Evolutionary conservation across 2,329 filamentous ascomycete genomes (phyloP).

Genomic region (Cercospora canescens): DNA sequence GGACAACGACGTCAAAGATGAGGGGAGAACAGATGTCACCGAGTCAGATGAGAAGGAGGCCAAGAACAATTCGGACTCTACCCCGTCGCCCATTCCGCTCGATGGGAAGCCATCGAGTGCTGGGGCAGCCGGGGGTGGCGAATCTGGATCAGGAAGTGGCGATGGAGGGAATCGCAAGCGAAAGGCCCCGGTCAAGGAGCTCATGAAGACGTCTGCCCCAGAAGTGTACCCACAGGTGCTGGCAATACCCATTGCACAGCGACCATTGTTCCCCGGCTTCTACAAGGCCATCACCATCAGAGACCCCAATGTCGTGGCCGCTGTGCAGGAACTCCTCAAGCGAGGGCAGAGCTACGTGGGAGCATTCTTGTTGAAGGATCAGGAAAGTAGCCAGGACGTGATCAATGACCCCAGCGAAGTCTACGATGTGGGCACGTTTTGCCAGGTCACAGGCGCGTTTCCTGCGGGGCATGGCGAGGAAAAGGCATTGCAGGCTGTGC

Average conservation of each 20-base stretch:
- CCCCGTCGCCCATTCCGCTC: conserved; percentile 52
- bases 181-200: conserved; percentile 66
- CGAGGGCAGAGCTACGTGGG: conserved; percentile 96
- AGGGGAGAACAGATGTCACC: conserved; percentile 42
- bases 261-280: conserved; percentile 93
- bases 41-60: conserved; percentile 44
- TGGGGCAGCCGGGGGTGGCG: conserved; percentile 51
- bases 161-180: conserved; percentile 70
- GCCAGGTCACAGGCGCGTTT: conserved; percentile 95
- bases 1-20: conserved; percentile 43
- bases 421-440: conserved; percentile 94
- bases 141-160: conserved; percentile 36
- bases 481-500: conserved; percentile 77
- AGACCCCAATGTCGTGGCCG: conserved; percentile 85
- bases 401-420: conserved; percentile 90
- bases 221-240: conserved; percentile 97
- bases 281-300: conserved; percentile 98
- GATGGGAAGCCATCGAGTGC: conserved; percentile 63
- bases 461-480: conserved; percentile 80
- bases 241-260: conserved; percentile 91
- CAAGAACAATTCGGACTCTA: conserved; percentile 51
- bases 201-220: conserved; percentile 86
- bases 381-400: conserved; percentile 88
- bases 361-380: conserved; percentile 95
- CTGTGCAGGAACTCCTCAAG: conserved; percentile 96